Base-by-base conservation (phyloP, 257 asterid species). In the Solanum etuberosum region DNA sequence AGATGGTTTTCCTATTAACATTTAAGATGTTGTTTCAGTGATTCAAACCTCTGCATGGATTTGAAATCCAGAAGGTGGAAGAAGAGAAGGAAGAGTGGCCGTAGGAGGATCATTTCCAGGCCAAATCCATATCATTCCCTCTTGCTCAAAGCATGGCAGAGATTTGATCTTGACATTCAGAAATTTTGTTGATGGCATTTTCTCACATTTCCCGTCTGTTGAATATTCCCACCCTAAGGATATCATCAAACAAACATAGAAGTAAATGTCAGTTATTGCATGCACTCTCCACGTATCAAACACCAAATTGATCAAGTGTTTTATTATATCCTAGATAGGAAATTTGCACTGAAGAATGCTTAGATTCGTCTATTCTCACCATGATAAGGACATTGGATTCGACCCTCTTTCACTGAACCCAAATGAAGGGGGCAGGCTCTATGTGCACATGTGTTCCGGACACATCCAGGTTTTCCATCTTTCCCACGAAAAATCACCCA, bases 71-170 rank as follows among this genome's bases (percentile, higher is more conserved):
- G 95, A 61, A 31, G 99, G 99, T 32, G 99, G 99, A 67, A 88
- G 86, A 67, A 95, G 88, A 59, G 98, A 96, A 86, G 99, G 98
- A 59, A 95, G 38, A 23, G n/a, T 93, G 31, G 98, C 93, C 9
- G 96, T 84, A 25, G 99, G 99, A 84, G 99, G 97, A 89, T 93
- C 95, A 85, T 89, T 90, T 71, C 99, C 99, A 6, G 99, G 99
- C 98, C 99, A 96, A 85, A 96, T 93, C 99, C 98, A 96, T 86
- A 96, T 93, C 95, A 96, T 90, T 6, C 98, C 99, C 37, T 95
- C 99, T 89, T 94, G 95, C 90, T 96, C 99, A 87, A 93, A 94
- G 93, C 99, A 96, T 21, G 98, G 99, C 88, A 96, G 86, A 40
- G 99, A 91, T 86, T 84, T 94, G 86, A 96, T 93, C 91, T 93